phyloP scores from a whole-genome alignment of 495 filamentous ascomycete genomes.

The Diplogelasinospora grovesii region DNA sequence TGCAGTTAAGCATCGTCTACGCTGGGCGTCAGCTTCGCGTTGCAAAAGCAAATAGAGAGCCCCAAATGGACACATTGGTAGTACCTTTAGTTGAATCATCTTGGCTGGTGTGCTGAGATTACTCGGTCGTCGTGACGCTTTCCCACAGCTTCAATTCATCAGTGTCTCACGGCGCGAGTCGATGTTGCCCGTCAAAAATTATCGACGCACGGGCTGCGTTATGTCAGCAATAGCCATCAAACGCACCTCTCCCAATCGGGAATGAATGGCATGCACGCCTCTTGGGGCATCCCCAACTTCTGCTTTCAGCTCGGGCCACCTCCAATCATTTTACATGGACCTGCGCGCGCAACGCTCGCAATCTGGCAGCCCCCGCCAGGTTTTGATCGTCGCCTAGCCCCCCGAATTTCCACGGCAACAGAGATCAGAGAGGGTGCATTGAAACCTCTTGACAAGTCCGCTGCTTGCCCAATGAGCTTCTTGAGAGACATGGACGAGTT shows the following conservation, averaged over 20 bases:
- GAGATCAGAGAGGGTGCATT: neutral
- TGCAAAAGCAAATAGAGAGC: neutral
- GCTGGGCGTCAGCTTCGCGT: conserved; percentile 10
- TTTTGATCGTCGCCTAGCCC: conserved; percentile 19
- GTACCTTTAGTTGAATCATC: conserved; percentile 98
- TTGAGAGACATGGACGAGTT: no score
- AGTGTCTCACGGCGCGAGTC: no score
- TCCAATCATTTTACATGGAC: conserved; percentile 10
- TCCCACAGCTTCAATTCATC: conserved; percentile 1
- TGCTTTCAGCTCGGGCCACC: conserved; percentile 10
- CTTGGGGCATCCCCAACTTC: no score
- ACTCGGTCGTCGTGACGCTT: neutral
- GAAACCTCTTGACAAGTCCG: no score
- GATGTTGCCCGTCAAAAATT: conserved; percentile 16
- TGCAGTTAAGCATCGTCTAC: conserved; percentile 96
- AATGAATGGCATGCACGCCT: conserved; percentile 15
- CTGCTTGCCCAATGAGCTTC: no score
- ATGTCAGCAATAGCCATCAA: conserved; percentile 13
- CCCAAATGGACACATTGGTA: no score
- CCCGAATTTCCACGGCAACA: conserved; percentile 26
- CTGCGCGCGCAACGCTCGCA: conserved; percentile 10
- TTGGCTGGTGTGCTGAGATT: conserved; percentile 31
- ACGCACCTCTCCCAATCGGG: conserved; percentile 11
- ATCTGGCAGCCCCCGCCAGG: conserved; percentile 1
- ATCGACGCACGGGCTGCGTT: conserved; percentile 12